Conservation (phyloP, 1,284 basidiomycete species). For the Apiotrichum veenhuisii region DNA sequence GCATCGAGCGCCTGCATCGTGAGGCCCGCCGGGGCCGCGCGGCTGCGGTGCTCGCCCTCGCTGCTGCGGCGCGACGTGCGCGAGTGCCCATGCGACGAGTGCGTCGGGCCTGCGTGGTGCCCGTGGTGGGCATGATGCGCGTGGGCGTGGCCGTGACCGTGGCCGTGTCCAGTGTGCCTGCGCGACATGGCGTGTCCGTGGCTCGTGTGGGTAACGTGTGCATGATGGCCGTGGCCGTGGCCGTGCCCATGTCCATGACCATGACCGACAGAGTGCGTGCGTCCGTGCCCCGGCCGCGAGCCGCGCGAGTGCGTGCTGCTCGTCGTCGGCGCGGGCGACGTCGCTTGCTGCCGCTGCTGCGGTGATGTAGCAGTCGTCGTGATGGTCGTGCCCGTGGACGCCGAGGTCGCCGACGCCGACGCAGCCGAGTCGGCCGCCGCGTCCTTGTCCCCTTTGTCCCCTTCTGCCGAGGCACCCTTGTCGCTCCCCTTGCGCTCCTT, state of each 20-base stretch:
- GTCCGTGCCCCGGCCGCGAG: neutral
- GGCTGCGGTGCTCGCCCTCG: conserved; percentile 37
- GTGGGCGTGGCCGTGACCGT: conserved; percentile 9
- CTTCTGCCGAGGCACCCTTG: too few relatives aligned
- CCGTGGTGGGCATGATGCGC: conserved; percentile 3
- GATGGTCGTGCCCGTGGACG: neutral
- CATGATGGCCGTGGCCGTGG: conserved; percentile 5
- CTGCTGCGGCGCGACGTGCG: conserved; percentile 21
- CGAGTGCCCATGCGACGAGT: conserved; percentile 9
- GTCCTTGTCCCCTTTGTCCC: too few relatives aligned
- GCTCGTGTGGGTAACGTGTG: conserved; percentile 6
- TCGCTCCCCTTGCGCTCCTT: too few relatives aligned
- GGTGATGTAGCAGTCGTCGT: neutral
- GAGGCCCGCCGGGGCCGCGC: conserved; percentile 38
- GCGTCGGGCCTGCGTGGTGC: conserved; percentile 2
- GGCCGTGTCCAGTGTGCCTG: conserved; percentile 6
- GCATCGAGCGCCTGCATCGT: conserved; percentile 39
- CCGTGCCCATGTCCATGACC: too few relatives aligned
- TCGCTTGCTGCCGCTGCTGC: neutral
- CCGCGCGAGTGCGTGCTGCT: conserved; percentile 8
- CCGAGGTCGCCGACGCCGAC: neutral
- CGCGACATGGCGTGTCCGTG: conserved; percentile 1
- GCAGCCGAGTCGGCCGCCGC: neutral
- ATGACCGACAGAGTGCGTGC: conserved; percentile 3
- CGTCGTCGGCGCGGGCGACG: neutral